Evolutionary conservation across 2,329 filamentous ascomycete genomes (phyloP), one percentile per base, ranked within the genome.

Genomic region (Phyllachora maydis): DNA sequence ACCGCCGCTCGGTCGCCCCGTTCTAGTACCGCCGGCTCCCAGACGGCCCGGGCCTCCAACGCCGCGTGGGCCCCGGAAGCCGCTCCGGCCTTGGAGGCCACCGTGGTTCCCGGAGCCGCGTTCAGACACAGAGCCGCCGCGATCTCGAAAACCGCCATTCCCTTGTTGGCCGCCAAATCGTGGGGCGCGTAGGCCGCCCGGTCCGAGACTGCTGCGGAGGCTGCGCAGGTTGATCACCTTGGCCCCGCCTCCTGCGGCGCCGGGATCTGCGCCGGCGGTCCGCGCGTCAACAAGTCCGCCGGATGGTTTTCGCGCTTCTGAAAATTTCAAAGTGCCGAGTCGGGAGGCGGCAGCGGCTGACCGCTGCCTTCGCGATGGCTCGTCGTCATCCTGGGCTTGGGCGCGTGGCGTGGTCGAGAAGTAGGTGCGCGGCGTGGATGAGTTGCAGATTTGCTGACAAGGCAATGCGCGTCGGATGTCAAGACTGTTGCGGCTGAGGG

Each of bases 181-280:
- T n/a, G 8, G 20, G 7, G 24, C 17, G 2, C 23, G 19, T 5
- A 19, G 6, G 6, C 5, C 18, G 15, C 16, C 4, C 3, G 16
- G 15, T 8, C 28, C 25, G 4, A 27, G 10, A 8, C 27, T 21
- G 16, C 30, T 28, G 15, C 34, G 28, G 16, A 39, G 22, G 24
- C 35, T 42, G 25, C 38, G 37, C 9, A 45, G 11, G 28, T 37
- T 42, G 32, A 43, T 36, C 14, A 43, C 30, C 19, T 32, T 36
- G 24, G 31, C 27, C 8, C 22, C 27, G 9, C 25, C 14, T 16
- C 4, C 14, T 8, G 18, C n/a, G 21, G 14, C 12, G 11, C 19
- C 14, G 10, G 23, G 8, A 16, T 6, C 17, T 21, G 24, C 21
- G 14, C 27, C 20, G 17, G 31, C 18, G 5, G 19, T 8, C 8